Evolutionary conservation across 164 flowering plant genomes (phyloP), one percentile per base, ranked within the genome.

Genomic region (Santalum album): DNA sequence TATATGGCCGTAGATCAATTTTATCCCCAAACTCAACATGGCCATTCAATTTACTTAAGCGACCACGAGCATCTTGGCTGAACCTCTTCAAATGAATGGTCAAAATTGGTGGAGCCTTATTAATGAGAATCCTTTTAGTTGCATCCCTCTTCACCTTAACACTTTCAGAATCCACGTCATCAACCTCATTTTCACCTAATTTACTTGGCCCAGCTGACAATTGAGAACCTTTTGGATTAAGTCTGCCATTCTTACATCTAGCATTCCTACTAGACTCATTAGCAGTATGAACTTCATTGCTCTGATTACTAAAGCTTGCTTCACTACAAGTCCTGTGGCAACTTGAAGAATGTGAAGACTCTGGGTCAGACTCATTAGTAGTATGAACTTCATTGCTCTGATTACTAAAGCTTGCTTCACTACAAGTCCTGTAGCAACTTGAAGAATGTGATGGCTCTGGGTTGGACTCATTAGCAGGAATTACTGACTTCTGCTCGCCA

Each of bases 11-110:
- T 27, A 94, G 85, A 74, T 90, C 77, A 57, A 90, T 69, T 14
- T 61, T 67, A 36, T 86, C 89, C 59, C 62, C 55, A 62, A 94
- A 94, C 56, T 39, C 59, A 40, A 90, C 83, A 69, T 87, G 89
- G 34, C 97, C 99, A 43, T 78, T 86, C 67, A 94, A 70, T 73
- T 94, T 94, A 68, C 78, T 90, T 54, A 82, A 70, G 44, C 96
- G 88, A 29, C 99, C 97, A 64, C 92, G 82, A 53, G 81, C 79
- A 81, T 94, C 99, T 79, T 87, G 97, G 67, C 81, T 76, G 71
- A 94, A 94, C 56, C 99, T 77, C 75, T 90, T 90, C 47, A 94
- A 69, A 72, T 94, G 99, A 65, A 94, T 74, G 53, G 97, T 94
- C 38, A 94, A 58, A 69, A 94, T 69, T 49, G 78, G 71, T 29